Percentiles rank a stretch among this genome's conserved stretches.
phyloP scores from a whole-genome alignment of 129 eudicot genomes.

The Sambucus nigra region DNA sequence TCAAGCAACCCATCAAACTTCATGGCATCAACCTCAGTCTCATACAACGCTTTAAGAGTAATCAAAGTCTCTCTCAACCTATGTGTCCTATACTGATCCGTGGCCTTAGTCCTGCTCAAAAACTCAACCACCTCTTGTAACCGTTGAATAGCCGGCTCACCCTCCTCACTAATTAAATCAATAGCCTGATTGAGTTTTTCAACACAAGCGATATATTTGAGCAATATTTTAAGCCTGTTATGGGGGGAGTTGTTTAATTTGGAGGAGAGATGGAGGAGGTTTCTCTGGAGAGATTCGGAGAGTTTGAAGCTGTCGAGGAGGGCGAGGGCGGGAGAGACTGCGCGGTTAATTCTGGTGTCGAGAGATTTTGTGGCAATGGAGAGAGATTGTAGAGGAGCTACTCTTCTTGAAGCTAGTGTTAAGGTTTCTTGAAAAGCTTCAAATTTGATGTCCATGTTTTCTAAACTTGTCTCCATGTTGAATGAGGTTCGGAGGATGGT shows the following conservation, averaged over 20 bases:
- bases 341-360: constrained; percentile 68
- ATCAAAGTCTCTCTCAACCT: constrained; percentile 58
- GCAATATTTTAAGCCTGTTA: constrained; percentile 33
- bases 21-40: constrained; percentile 70
- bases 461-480: constrained; percentile 27
- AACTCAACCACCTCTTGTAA: constrained; percentile 90
- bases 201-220: constrained; percentile 60
- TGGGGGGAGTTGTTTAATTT: constrained; percentile 29
- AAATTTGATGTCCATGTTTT: constrained; percentile 36
- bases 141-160: constrained; percentile 72
- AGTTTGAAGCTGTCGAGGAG: constrained; percentile 62
- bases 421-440: constrained; percentile 33
- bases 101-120: constrained; percentile 79
- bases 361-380: constrained; percentile 70
- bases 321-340: constrained; percentile 60
- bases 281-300: constrained; percentile 48
- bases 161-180: constrained; percentile 46
- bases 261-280: constrained; percentile 38
- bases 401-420: constrained; percentile 40
- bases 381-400: constrained; percentile 65
- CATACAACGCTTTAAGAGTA: constrained; percentile 51
- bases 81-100: constrained; percentile 63
- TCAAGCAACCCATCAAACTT: constrained; percentile 78
- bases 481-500: constrained; percentile 33
- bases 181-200: constrained; percentile 47